Conservation (phyloP, 176 grass and related monocot genomes). For the Phyllostachys edulis region DNA sequence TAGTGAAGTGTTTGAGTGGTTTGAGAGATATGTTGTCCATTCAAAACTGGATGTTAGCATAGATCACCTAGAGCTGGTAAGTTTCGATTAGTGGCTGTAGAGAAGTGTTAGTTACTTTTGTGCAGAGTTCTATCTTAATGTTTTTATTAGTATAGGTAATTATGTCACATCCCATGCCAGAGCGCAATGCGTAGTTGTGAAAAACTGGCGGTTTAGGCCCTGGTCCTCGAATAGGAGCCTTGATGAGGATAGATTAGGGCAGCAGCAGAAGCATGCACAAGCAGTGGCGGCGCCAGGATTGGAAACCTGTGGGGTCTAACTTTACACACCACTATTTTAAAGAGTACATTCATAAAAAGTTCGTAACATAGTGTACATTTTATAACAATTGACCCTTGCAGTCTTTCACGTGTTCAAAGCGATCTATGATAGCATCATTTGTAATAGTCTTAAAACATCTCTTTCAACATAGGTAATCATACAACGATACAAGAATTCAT, state of each 20-base stretch:
- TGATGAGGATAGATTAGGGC: too few species aligned
- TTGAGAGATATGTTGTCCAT: constrained; percentile 68
- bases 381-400: too few species aligned
- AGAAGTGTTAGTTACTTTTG: constrained; percentile 11
- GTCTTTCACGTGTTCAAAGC: too few species aligned
- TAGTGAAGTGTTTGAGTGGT: constrained; percentile 76
- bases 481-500: not conserved
- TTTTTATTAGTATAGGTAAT: not conserved
- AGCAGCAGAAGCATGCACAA: too few species aligned
- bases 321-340: too few species aligned
- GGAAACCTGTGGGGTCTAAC: too few species aligned
- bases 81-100: not conserved
- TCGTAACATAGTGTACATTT: too few species aligned
- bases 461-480: not conserved
- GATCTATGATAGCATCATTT: not conserved
- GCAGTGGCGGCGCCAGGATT: too few species aligned
- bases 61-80: constrained; percentile 69
- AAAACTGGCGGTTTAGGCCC: too few species aligned
- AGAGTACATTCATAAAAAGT: too few species aligned
- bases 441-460: not conserved
- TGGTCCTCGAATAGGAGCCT: too few species aligned
- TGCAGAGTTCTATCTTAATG: not conserved
- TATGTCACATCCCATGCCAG: not conserved
- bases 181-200: too few species aligned
- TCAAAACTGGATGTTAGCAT: constrained; percentile 77